Evolutionary conservation across 352 stramenopile species (phyloP).

Genomic region (Blastocystis sp.): DNA sequence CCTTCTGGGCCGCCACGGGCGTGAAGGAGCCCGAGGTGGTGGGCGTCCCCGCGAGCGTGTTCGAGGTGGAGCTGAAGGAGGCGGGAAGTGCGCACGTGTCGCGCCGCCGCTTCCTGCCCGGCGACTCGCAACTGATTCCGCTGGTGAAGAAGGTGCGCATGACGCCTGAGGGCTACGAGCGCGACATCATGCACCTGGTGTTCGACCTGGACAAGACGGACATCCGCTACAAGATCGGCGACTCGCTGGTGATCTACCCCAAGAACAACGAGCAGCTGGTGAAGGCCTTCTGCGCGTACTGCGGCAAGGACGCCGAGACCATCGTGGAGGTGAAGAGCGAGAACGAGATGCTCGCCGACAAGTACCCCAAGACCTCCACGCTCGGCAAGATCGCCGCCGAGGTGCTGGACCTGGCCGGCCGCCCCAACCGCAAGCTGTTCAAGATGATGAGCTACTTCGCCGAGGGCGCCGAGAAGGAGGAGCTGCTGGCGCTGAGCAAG

Average conservation of each 20-base stretch:
- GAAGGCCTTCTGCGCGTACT: conserved; percentile 77
- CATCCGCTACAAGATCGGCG: conserved; percentile 81
- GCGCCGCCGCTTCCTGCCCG: conserved; percentile 75
- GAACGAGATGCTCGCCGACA: conserved; percentile 62
- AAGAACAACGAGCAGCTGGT: conserved; percentile 80
- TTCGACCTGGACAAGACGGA: conserved; percentile 80
- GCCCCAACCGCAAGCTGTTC: conserved; percentile 81
- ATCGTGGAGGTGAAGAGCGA: conserved; percentile 77
- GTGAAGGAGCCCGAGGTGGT: conserved; percentile 25
- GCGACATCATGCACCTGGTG: conserved; percentile 82
- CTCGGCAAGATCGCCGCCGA: conserved; percentile 81
- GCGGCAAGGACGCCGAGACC: conserved; percentile 77
- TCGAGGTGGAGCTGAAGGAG: conserved; percentile 74
- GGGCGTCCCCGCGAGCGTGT: conserved; percentile 73
- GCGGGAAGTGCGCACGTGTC: conserved; percentile 67
- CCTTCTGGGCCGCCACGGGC: conserved; percentile 6
- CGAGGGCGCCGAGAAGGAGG: conserved; percentile 75
- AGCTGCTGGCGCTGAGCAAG: conserved; percentile 36
- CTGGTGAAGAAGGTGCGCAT: conserved; percentile 81
- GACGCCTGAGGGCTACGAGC: conserved; percentile 79
- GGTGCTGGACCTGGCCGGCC: conserved; percentile 80
- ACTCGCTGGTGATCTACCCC: conserved; percentile 79
- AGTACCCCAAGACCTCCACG: conserved; percentile 76
- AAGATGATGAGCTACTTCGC: conserved; percentile 76
- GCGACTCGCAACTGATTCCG: conserved; percentile 77